These are phyloP conservation scores for Mariannaea sp. DNA, from an alignment of 2,329 filamentous ascomycete genomes.

Conservation along the genomic window DNA sequence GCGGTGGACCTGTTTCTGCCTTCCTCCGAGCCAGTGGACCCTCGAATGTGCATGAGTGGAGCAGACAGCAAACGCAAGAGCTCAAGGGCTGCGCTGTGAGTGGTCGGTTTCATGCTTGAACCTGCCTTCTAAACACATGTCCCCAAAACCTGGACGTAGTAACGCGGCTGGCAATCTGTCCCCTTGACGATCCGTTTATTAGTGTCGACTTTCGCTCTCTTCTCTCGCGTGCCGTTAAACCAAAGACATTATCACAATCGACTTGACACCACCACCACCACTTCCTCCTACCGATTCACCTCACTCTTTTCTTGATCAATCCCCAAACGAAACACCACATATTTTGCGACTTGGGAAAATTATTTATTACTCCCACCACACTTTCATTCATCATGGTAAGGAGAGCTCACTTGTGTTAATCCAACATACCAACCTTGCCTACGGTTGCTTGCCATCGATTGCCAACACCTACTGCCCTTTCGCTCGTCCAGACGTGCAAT, in stretches of 20 bases:
- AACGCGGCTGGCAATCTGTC: constrained; percentile 38
- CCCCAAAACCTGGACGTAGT: constrained; percentile 37
- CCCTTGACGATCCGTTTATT: constrained; percentile 28
- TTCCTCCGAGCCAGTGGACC: constrained; percentile 3
- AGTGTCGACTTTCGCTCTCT: constrained; percentile 6
- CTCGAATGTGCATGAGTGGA: neutral
- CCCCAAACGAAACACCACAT: neutral
- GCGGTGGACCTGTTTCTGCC: constrained; percentile 2
- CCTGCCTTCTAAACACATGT: constrained; percentile 39
- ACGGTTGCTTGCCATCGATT: constrained; percentile 4
- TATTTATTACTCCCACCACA: neutral
- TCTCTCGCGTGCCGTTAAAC: constrained; percentile 21
- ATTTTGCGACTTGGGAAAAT: no score
- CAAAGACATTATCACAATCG: neutral
- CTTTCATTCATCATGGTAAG: constrained; percentile 8
- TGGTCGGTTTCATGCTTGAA: constrained; percentile 13
- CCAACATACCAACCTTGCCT: no score
- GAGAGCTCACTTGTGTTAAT: neutral
- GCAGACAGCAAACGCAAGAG: neutral
- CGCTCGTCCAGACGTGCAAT: no score
- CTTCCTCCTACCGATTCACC: no score
- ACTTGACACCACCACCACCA: no score
- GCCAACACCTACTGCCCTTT: constrained; percentile 2
- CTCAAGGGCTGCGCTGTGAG: constrained; percentile 16
- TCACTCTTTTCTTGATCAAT: neutral